Percentiles rank a stretch among this genome's conserved stretches.
Conservation (phyloP, 2,329 filamentous ascomycete genomes). For the Didymella keratinophila region DNA sequence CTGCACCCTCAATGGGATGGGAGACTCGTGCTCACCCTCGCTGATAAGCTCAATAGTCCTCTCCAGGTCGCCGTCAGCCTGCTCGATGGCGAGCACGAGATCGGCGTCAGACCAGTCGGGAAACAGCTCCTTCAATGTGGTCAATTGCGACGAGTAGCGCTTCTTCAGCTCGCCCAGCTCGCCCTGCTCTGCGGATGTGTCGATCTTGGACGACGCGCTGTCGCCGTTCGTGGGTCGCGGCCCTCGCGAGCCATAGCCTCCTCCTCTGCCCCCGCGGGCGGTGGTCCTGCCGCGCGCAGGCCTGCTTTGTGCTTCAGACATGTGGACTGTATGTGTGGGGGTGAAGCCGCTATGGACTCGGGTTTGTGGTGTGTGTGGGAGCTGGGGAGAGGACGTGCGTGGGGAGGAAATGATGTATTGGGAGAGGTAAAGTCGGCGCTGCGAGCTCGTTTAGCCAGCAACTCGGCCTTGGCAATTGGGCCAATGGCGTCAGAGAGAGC, state of each 20-base stretch:
- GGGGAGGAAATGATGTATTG: conserved; percentile 41
- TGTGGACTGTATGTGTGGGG: conserved; percentile 61
- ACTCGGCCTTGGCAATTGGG: conserved; percentile 15
- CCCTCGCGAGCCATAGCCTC: conserved; percentile 65
- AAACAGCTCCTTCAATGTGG: conserved; percentile 89
- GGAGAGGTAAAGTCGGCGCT: conserved; percentile 40
- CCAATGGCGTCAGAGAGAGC: conserved; percentile 21
- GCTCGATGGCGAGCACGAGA: conserved; percentile 89
- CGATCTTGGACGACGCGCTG: conserved; percentile 65
- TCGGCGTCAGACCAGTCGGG: conserved; percentile 95
- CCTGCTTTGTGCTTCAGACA: conserved; percentile 95
- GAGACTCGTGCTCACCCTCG: conserved; percentile 65
- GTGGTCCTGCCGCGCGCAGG: conserved; percentile 90
- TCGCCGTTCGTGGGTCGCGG: conserved; percentile 73
- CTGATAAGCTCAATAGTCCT: conserved; percentile 79
- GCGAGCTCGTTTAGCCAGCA: conserved; percentile 30
- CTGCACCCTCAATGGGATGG: conserved; percentile 4
- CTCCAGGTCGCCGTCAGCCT: conserved; percentile 79
- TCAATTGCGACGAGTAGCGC: conserved; percentile 81
- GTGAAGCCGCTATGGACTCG: conserved; percentile 33
- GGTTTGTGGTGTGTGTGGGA: conserved; percentile 32
- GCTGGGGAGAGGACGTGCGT: conserved; percentile 38
- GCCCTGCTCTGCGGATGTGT: conserved; percentile 79
- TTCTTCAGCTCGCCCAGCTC: conserved; percentile 93
- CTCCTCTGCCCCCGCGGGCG: conserved; percentile 81